These are phyloP conservation scores for Pyrenochaeta sp. DNA, from an alignment of 2,329 filamentous ascomycete species.

Conservation along the genomic window DNA sequence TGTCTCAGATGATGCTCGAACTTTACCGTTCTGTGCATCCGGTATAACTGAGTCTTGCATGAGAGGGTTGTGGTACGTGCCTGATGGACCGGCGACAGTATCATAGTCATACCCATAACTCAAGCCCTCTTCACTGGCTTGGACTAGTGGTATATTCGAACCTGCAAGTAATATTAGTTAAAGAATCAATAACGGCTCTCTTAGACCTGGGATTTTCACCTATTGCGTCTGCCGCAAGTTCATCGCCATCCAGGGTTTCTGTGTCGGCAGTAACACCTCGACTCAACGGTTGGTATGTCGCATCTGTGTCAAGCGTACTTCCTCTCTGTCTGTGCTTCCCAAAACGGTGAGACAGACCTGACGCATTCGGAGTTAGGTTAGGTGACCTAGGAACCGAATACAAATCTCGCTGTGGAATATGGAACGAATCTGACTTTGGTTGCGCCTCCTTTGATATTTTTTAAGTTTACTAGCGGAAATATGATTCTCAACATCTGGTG, in stretches of 20 bases:
- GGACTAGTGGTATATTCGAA: not conserved
- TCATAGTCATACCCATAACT: not conserved
- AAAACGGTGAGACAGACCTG: not conserved
- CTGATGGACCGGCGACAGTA: conserved; percentile 15
- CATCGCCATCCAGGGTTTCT: conserved; percentile 13
- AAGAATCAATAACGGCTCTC: not conserved
- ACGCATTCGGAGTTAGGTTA: not conserved
- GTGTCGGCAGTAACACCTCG: conserved; percentile 13
- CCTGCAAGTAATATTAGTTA: not conserved
- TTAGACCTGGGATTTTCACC: not conserved
- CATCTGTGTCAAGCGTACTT: conserved; percentile 4
- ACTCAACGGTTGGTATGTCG: not conserved
- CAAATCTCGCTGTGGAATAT: conserved; percentile 3
- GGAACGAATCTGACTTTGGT: not conserved
- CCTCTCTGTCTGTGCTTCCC: not conserved
- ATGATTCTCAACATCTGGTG: conserved; percentile 2
- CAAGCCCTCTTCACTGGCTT: not conserved
- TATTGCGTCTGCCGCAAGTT: conserved; percentile 1
- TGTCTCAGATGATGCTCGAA: not conserved
- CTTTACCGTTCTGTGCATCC: conserved; percentile 3
- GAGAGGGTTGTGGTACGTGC: conserved; percentile 11
- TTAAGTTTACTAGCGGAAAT: conserved; percentile 7
- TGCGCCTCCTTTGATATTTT: conserved; percentile 6
- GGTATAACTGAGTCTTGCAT: conserved; percentile 19
- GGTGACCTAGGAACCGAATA: conserved; percentile 12